Evolutionary conservation across 306 rosid species (phyloP).

Genomic region (Vachellia collinsii): DNA sequence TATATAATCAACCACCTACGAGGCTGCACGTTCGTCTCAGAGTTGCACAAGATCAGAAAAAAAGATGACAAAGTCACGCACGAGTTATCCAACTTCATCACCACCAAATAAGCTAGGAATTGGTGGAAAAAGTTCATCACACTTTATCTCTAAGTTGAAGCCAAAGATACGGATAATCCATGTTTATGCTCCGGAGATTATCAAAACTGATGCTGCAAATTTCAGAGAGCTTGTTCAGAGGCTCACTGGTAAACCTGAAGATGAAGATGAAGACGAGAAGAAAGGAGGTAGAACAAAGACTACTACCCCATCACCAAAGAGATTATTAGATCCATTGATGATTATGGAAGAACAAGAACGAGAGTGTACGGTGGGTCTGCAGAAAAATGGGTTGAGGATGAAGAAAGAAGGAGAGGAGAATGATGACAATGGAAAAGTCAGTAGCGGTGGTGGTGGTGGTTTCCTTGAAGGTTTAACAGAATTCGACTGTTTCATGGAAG

Average conservation of each 20-base stretch:
- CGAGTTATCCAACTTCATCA: constrained; percentile 21
- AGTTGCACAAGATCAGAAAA: constrained; percentile 29
- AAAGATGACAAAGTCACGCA: constrained; percentile 49
- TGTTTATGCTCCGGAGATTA: constrained; percentile 58
- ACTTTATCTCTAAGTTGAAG: constrained; percentile 47
- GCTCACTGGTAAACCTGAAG: constrained; percentile 57
- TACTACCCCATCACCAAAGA: not conserved
- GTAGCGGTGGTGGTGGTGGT: constrained; percentile 17
- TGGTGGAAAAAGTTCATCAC: constrained; percentile 38
- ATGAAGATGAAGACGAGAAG: constrained; percentile 26
- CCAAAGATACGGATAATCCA: constrained; percentile 58
- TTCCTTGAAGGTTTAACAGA: constrained; percentile 55
- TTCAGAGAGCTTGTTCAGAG: constrained; percentile 63
- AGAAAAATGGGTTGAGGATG: constrained; percentile 30
- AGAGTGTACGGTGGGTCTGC: constrained; percentile 28
- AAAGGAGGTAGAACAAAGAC: constrained; percentile 20
- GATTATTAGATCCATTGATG: constrained; percentile 19
- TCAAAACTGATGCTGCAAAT: constrained; percentile 57
- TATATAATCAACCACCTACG: constrained; percentile 7
- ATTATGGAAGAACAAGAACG: constrained; percentile 24
- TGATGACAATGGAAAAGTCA: not conserved
- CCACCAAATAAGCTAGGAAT: constrained; percentile 33
- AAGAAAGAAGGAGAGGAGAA: constrained; percentile 31
- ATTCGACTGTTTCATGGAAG: constrained; percentile 53
- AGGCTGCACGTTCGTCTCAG: not conserved